Percentiles rank a stretch among this genome's conserved stretches.
Conservation (phyloP, 108 stramenopile genomes). For the Chaetoceros muelleri region DNA sequence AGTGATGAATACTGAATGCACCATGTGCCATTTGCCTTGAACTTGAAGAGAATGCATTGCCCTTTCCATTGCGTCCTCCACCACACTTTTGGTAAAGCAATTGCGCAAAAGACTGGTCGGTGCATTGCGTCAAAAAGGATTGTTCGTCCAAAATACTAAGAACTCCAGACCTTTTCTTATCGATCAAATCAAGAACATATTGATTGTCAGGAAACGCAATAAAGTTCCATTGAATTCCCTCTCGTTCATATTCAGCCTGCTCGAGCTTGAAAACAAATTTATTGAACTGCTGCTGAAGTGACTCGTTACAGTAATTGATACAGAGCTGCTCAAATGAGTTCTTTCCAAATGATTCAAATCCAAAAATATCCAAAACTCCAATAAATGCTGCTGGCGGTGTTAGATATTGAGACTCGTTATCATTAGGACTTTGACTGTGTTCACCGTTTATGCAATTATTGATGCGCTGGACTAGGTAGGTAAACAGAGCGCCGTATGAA, state of each 20-base stretch:
- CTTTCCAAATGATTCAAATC: conserved; percentile 91
- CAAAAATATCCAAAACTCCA: conserved; percentile 97
- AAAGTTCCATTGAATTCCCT: conserved; percentile 83
- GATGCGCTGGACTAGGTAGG: conserved; percentile 73
- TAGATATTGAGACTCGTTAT: conserved; percentile 2
- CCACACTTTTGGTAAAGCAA: conserved; percentile 51
- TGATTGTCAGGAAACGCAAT: conserved; percentile 89
- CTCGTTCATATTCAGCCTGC: conserved; percentile 65
- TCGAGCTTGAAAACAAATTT: conserved; percentile 82
- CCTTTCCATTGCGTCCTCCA: conserved; percentile 3
- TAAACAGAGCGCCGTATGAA: conserved; percentile 81
- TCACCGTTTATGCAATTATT: conserved; percentile 63
- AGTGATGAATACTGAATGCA: conserved; percentile 77
- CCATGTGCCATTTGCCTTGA: conserved; percentile 42
- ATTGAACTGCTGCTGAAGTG: conserved; percentile 89
- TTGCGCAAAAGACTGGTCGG: conserved; percentile 43
- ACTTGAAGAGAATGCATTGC: conserved; percentile 35
- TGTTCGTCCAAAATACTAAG: conserved; percentile 68
- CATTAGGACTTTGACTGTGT: background rate
- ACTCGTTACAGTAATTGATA: conserved; percentile 95
- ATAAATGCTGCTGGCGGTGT: conserved; percentile 59
- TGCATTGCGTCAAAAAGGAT: conserved; percentile 42
- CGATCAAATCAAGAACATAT: conserved; percentile 82
- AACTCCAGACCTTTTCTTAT: conserved; percentile 66
- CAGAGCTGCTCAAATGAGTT: conserved; percentile 94